Base-by-base conservation (phyloP, 495 filamentous ascomycete genomes). In the Hypoxylon lenormandii region DNA sequence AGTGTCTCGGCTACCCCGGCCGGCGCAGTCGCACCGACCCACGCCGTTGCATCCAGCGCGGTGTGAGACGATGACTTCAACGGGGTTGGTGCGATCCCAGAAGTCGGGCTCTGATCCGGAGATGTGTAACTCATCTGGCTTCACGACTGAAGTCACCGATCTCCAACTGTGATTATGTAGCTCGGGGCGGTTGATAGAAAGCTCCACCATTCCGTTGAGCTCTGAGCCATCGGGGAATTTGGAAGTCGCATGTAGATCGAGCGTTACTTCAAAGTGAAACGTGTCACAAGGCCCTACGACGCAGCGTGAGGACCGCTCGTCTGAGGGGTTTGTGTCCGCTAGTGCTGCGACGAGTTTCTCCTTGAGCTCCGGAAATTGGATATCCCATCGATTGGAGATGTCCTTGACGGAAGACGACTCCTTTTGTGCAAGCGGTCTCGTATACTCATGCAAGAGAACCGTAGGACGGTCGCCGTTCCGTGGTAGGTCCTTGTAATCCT, bases 221-320 rank as follows among this genome's bases (percentile, higher is more conserved):
- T 82, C 80, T 23, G 83, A 82, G 4, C 79, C 78, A 30, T 77
- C 69, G 7, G 82, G 81, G 62, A 84, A 83, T 36, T 79, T 76
- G 19, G 77, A 73, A 11, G 80, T 78, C 10, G 79, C 76, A 58
- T 81, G 80, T 5, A 85, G 56, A 45, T 83, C 78, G 0, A 87
- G 74, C 6, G 78, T 78, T 10, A 79, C 76, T 37, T 84, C 79
- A 69, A 87, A 80, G 58, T 86, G 83, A 53, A 87, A 71, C n/a
- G 85, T 79, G 54, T 85, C 82, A 63, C 81, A 84, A n/a, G 74
- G 74, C 6, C 74, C 74, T 19, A 77, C 70, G 10, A 79, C 63
- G 28, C 74, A 74, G 12, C 74, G 73, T 3, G 67, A 67, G 15
- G 66, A 66, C 5, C 69, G 72, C 50, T 77, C 65, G 52, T 81